phyloP scores from a whole-genome alignment of 2,329 filamentous ascomycete species.

The Aureobasidium zeae region DNA sequence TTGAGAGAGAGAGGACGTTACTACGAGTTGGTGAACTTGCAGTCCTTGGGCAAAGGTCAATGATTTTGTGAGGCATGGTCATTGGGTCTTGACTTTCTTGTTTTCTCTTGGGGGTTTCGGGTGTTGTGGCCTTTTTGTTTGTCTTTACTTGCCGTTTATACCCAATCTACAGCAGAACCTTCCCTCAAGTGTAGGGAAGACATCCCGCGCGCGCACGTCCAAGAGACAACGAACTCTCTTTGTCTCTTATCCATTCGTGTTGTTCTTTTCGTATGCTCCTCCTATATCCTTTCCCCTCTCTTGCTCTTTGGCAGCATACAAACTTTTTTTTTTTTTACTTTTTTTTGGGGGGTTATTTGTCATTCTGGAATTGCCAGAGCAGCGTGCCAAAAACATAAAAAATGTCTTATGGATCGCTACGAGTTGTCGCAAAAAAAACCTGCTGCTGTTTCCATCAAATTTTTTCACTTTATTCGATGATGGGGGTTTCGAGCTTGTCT shows the following conservation, averaged over 20 bases:
- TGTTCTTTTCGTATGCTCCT: neutral
- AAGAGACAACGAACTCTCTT: neutral
- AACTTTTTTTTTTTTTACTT: no score
- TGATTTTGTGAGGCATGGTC: neutral
- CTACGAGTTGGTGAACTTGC: constrained; percentile 31
- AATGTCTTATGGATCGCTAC: no score
- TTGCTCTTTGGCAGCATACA: no score
- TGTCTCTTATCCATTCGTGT: neutral
- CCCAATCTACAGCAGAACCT: neutral
- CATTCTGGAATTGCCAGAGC: no score
- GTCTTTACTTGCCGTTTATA: constrained; percentile 1
- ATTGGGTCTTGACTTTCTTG: neutral
- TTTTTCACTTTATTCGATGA: no score
- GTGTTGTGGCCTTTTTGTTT: no score
- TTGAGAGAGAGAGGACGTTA: constrained; percentile 34
- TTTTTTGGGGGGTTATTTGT: no score
- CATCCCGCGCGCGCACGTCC: neutral
- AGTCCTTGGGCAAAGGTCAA: constrained; percentile 27
- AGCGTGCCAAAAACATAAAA: no score
- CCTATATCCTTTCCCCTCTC: neutral
- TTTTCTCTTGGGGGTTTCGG: no score
- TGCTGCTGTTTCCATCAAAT: no score
- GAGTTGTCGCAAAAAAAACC: no score
- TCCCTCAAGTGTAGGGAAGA: neutral
- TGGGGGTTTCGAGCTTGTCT: no score